Conservation (phyloP, 2,329 filamentous ascomycete species). For the Clonostachys rhizophaga region DNA sequence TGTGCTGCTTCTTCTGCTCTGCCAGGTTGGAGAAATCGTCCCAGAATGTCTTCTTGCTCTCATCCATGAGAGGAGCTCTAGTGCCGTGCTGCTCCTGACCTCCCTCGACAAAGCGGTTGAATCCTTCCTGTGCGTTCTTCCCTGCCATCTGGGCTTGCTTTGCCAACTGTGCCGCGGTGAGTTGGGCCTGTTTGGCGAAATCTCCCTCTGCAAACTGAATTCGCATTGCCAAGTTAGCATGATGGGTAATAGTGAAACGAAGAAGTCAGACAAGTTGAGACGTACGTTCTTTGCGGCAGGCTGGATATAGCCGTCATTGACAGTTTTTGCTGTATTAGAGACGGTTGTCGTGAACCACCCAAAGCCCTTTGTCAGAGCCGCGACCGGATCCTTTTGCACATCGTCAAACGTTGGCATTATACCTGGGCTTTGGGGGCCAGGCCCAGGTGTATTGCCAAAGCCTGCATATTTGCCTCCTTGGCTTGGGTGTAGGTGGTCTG, state of each 20-base stretch:
- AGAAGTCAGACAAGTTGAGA: background rate
- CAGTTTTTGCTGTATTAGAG: slow-evolving; percentile 82
- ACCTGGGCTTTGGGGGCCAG: slow-evolving; percentile 30
- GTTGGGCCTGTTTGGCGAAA: slow-evolving; percentile 62
- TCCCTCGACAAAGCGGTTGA: slow-evolving; percentile 86
- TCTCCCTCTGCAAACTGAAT: slow-evolving; percentile 73
- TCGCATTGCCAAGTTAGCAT: slow-evolving; percentile 13
- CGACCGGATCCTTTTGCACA: slow-evolving; percentile 85
- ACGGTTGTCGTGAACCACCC: slow-evolving; percentile 91
- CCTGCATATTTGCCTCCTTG: slow-evolving; percentile 92
- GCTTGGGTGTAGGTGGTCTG: slow-evolving; percentile 72
- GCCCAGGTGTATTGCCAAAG: slow-evolving; percentile 74
- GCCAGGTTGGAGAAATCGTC: slow-evolving; percentile 77
- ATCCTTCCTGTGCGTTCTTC: slow-evolving; percentile 70
- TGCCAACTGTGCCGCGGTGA: slow-evolving; percentile 61
- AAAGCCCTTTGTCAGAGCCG: slow-evolving; percentile 84
- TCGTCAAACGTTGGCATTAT: slow-evolving; percentile 72
- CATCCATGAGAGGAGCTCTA: slow-evolving; percentile 38
- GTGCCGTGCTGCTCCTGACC: slow-evolving; percentile 28
- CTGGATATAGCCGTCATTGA: slow-evolving; percentile 89
- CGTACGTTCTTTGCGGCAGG: slow-evolving; percentile 82
- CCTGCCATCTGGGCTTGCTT: slow-evolving; percentile 65
- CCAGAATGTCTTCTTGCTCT: slow-evolving; percentile 83
- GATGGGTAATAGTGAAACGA: slow-evolving; percentile 1
- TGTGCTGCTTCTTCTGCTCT: slow-evolving; percentile 42